phyloP scores from a whole-genome alignment of 208 protist species.

The Leishmania martiniquensis region DNA sequence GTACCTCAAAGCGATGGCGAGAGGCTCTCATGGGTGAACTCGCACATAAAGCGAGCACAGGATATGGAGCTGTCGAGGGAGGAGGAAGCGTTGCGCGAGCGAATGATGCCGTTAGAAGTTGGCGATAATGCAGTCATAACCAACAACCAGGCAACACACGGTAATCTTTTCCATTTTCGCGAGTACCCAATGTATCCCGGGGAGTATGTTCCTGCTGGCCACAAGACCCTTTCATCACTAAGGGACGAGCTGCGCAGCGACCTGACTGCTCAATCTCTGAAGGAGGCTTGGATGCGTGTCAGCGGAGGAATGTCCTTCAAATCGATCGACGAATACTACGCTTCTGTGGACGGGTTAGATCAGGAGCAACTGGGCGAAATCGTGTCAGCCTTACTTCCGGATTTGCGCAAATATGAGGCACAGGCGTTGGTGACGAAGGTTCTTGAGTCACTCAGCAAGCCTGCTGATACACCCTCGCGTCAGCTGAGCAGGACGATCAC shows the following conservation, averaged over 20 bases:
- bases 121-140: slow-evolving; percentile 65
- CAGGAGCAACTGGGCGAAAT: slow-evolving; percentile 87
- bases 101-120: slow-evolving; percentile 65
- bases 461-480: slow-evolving; percentile 61
- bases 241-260: slow-evolving; percentile 83
- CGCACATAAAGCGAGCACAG: slow-evolving; percentile 68
- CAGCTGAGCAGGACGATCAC: slow-evolving; percentile 84
- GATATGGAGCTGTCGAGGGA: slow-evolving; percentile 76
- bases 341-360: slow-evolving; percentile 84
- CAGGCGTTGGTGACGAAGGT: slow-evolving; percentile 79
- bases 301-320: slow-evolving; percentile 79
- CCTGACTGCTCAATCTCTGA: slow-evolving; percentile 84
- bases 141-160: slow-evolving; percentile 75
- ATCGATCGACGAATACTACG: slow-evolving; percentile 87
- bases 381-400: slow-evolving; percentile 77
- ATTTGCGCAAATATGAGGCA: slow-evolving; percentile 70
- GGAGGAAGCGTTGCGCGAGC: slow-evolving; percentile 74
- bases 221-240: slow-evolving; percentile 87
- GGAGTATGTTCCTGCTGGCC: slow-evolving; percentile 87
- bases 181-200: slow-evolving; percentile 93
- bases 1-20: slow-evolving; percentile 78
- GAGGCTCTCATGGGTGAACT: slow-evolving; percentile 81
- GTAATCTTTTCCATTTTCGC: slow-evolving; percentile 90
- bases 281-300: slow-evolving; percentile 91
- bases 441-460: slow-evolving; percentile 81